Conservation (phyloP, 2,329 filamentous ascomycete genomes). For the Alternaria longipes region DNA sequence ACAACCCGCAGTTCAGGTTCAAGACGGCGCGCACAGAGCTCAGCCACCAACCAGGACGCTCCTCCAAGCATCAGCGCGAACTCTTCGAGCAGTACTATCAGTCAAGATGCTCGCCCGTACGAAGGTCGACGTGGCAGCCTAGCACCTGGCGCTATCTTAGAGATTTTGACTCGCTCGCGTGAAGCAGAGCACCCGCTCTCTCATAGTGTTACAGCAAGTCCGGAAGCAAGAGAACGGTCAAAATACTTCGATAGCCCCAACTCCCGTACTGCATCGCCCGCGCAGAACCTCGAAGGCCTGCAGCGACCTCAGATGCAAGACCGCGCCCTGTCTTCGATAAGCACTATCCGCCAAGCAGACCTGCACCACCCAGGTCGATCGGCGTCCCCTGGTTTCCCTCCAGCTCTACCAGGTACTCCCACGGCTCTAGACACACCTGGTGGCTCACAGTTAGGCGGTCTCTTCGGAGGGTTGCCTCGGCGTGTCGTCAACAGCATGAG, state of each 20-base stretch:
- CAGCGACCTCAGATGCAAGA: constrained; percentile 46
- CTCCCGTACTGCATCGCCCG: constrained; percentile 54
- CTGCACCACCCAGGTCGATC: constrained; percentile 36
- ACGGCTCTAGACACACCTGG: constrained; percentile 54
- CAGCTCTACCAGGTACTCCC: constrained; percentile 56
- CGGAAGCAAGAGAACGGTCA: constrained; percentile 58
- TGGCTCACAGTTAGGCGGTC: constrained; percentile 54
- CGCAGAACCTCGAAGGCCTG: constrained; percentile 38
- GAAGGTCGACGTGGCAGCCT: constrained; percentile 66
- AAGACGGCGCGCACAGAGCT: constrained; percentile 66
- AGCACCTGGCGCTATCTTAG: constrained; percentile 66
- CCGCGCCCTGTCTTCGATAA: constrained; percentile 56
- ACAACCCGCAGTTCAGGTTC: constrained; percentile 43
- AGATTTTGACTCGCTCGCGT: constrained; percentile 60
- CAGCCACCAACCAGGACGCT: constrained; percentile 63
- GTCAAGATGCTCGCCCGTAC: constrained; percentile 61
- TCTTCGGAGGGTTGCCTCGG: constrained; percentile 58
- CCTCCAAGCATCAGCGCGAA: constrained; percentile 63
- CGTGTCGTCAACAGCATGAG: constrained; percentile 58
- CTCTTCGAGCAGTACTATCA: constrained; percentile 64
- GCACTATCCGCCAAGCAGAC: constrained; percentile 57
- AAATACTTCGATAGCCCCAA: constrained; percentile 49
- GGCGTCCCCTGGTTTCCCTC: constrained; percentile 53
- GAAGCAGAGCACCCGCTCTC: constrained; percentile 76
- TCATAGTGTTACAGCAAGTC: constrained; percentile 76